These are phyloP conservation scores for Pseudozyma sp. DNA, from an alignment of 1,284 basidiomycete species.

Conservation along the genomic window DNA sequence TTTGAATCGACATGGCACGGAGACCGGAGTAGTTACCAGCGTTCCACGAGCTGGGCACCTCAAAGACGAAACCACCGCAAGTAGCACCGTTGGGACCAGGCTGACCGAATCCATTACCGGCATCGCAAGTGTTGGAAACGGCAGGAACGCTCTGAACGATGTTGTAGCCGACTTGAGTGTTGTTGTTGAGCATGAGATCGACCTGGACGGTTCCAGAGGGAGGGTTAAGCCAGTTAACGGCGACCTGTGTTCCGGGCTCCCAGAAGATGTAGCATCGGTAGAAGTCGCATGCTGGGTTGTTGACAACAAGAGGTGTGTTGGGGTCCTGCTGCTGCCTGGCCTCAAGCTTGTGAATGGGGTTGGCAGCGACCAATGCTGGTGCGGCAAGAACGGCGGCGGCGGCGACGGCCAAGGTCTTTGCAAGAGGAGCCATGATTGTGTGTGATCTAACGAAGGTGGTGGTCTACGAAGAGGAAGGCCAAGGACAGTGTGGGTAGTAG, in stretches of 20 bases:
- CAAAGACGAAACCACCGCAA: slow-evolving; percentile 54
- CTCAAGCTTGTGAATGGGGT: slow-evolving; percentile 13
- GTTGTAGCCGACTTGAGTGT: slow-evolving; percentile 44
- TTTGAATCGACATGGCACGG: slow-evolving; percentile 40
- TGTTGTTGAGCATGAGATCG: slow-evolving; percentile 58
- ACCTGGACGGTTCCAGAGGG: slow-evolving; percentile 47
- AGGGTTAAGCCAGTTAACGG: slow-evolving; percentile 59
- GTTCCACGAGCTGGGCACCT: slow-evolving; percentile 54
- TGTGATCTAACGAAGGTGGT: not conserved
- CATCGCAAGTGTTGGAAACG: slow-evolving; percentile 50
- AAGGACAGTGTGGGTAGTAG: not conserved
- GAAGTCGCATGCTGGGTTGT: slow-evolving; percentile 53
- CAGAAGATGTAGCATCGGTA: slow-evolving; percentile 57
- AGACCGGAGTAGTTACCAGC: slow-evolving; percentile 53
- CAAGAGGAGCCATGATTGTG: slow-evolving; percentile 32
- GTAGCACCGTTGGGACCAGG: slow-evolving; percentile 40
- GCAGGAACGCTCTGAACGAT: slow-evolving; percentile 47
- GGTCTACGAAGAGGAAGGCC: not conserved
- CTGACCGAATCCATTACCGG: slow-evolving; percentile 43
- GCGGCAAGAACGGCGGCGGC: slow-evolving; percentile 25
- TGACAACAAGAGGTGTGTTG: slow-evolving; percentile 49
- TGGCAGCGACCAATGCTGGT: slow-evolving; percentile 17
- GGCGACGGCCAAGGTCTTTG: slow-evolving; percentile 13
- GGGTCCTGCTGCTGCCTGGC: slow-evolving; percentile 51
- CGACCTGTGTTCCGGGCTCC: slow-evolving; percentile 38